Evolutionary conservation across 495 filamentous ascomycete species (phyloP).

Genomic region (Neurospora sp.): DNA sequence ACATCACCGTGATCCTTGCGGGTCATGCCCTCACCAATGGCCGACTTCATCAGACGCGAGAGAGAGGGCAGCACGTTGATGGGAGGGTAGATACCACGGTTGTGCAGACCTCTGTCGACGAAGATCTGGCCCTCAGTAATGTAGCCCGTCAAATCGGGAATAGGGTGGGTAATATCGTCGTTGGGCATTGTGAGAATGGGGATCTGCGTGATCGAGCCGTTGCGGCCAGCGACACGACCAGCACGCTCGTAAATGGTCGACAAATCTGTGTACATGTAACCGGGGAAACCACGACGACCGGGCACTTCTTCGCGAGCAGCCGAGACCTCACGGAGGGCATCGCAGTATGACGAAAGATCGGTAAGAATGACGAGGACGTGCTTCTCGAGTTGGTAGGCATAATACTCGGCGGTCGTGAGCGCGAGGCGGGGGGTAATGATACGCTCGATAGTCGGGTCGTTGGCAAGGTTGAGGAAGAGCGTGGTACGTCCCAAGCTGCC

Average conservation of each 20-base stretch:
- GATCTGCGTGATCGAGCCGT: conserved; percentile 98
- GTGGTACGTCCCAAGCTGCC: conserved; percentile 95
- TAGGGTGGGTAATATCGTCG: conserved; percentile 99
- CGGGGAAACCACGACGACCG: conserved; percentile 97
- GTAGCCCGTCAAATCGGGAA: conserved; percentile 96
- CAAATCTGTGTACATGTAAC: conserved; percentile 99
- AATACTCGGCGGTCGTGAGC: conserved; percentile 98
- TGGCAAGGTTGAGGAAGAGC: conserved; percentile 96
- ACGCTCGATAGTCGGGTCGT: conserved; percentile 98
- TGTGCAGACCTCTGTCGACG: conserved; percentile 87
- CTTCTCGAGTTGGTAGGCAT: conserved; percentile 99
- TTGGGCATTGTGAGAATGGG: conserved; percentile 99
- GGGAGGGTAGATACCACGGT: conserved; percentile 94
- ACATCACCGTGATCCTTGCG: conserved; percentile 96
- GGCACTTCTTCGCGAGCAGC: conserved; percentile 98
- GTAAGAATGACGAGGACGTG: conserved; percentile 98
- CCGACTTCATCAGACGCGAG: conserved; percentile 99
- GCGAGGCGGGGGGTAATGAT: conserved; percentile 99
- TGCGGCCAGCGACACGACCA: conserved; percentile 93
- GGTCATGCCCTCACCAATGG: conserved; percentile 93
- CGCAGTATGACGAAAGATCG: conserved; percentile 95
- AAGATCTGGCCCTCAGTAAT: conserved; percentile 99
- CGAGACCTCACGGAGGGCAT: conserved; percentile 96
- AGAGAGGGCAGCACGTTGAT: conserved; percentile 99
- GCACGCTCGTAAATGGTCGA: conserved; percentile 99